Base-by-base conservation (phyloP, 805 yeast species). In the Ogataea methylovora region DNA sequence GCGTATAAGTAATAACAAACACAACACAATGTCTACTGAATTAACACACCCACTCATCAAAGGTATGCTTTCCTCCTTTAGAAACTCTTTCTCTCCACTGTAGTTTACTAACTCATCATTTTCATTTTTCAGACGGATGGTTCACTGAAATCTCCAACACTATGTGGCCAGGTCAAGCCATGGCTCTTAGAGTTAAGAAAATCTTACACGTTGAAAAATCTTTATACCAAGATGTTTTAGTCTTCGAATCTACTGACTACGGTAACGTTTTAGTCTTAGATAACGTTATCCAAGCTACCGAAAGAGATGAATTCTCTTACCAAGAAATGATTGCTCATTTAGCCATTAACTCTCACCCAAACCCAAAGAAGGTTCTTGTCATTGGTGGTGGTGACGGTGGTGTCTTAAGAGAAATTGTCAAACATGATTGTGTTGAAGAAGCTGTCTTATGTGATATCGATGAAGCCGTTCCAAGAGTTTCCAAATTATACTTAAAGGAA, bases 351-450 rank as follows among this genome's bases (percentile, higher is more conserved):
- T 78, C 92, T 35, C 97, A 92, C 65, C 88, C 95, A 50, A 79
- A 84, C 66, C 97, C 97, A 38, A 85, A 84, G 71, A 80, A 73
- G 51, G 97, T 94, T 17, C 69, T 90, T 37, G 97, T 90, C 43
- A 84, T 90, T 54, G 98, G 98, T 39, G 98, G 98, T 45, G 98
- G 98, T 54, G 98, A 90, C 60, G 98, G 98, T 50, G 97, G 97
- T 63, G 97, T 90, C 34, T 73, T 90, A 52, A 78, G 97, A 65
- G 97, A 90, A 64, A 72, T 88, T 54, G 84, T 87, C 54, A 90
- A 90, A 65, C 96, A 90, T 63, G 78, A 73, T 34, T 60, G 73
- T 40, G 85, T 90, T 36, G 95, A 87, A 60, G 82, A 81, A 63
- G 95, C 94, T 31, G 74, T 84, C 65, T 70, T 90, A 46, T 87